Base-by-base conservation (phyloP, 2,329 filamentous ascomycete genomes). In the Aureobasidium lini region DNA sequence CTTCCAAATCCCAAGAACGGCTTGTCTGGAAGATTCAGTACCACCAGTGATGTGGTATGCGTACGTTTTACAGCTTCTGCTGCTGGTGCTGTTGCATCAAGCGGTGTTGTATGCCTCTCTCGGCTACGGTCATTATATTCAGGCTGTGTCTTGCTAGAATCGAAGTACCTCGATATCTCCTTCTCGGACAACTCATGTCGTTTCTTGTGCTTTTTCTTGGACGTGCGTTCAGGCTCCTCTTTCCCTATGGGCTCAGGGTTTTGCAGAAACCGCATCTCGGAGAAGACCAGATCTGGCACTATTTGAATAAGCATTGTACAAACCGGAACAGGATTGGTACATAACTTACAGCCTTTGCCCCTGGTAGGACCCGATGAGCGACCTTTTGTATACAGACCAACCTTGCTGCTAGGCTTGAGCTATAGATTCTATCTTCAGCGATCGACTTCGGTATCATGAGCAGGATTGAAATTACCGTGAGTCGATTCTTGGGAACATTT, bases 221-320 rank as follows among this genome's bases (percentile, higher is more conserved):
- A 50, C 29, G 54, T 65, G 65, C 29, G 60, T 42, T 36, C 61
- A 48, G 42, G 40, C 63, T 66, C 67, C 16, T 63, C 66, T 58
- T 64, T 60, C 60, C 73, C 63, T 59, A 64, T 56, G 60, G 66
- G 62, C 42, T 64, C 67, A 60, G 71, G 67, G 59, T 72, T 72
- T 58, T 74, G 73, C 43, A 81, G 64, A 61, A 79, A 80, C 28
- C 71, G 74, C 75, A 80, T 77, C 64, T 79, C 76, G 31, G 77
- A 77, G 67, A 81, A 81, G 31, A 76, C 75, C 42, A 80, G 71
- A 66, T 81, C 77, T 31, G 78, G 78, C 53, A 80, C 78, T 81
- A 64, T 60, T 9, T 6, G n/a, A n/a, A 39, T 67, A 56, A 67
- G 64, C 48, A 52, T 39, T 15, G 62, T 31, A 49, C 54, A 56